Evolutionary conservation across 345 rosid genomes (phyloP), one percentile per base, ranked within the genome.

Genomic region (Dimocarpus longan): DNA sequence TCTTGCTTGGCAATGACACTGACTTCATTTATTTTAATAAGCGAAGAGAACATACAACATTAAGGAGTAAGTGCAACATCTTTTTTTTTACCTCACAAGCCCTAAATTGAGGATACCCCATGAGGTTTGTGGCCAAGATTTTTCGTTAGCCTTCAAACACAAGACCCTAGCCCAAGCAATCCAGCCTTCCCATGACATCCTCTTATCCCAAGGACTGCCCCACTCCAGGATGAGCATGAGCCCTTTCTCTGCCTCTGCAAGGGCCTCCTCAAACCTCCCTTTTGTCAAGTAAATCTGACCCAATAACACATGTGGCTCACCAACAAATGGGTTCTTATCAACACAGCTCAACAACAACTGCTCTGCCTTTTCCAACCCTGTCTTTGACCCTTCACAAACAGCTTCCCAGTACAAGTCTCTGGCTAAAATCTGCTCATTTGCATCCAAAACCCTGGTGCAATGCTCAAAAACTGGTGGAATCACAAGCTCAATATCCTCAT

Each of bases 151-250:
- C 78, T 95, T 95, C 95, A 93, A 88, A 80, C 88, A 46, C 83
- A 93, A 44, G 39, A 91, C 92, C 63, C 98, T 90, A 16, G 84
- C 86, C 99, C 98, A 95, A 88, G 98, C 95, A 70, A 91, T 57
- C 98, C 99, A 93, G 5, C 98, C 99, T 86, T 89, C 94, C 98
- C 97, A 93, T 19, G 98, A 86, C 89, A 81, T 92, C 85, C 98
- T 90, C 89, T 92, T 93, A 76, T 93, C 99, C 97, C 99, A 91
- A 8, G 98, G 93, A 60, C 93, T 91, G 12, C 97, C 98, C 99
- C 98, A 94, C 75, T 91, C 95, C 88, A 96, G 77, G 24, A 92
- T 65, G 39, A 94, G 84, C 37, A 71, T 81, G 68, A 96, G 85
- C 63, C 99, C 99, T 63, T 44, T 88, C 83, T 80, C 91, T 0